Base-by-base conservation (phyloP, 2,329 filamentous ascomycete species). In the Fusarium mexicanum region DNA sequence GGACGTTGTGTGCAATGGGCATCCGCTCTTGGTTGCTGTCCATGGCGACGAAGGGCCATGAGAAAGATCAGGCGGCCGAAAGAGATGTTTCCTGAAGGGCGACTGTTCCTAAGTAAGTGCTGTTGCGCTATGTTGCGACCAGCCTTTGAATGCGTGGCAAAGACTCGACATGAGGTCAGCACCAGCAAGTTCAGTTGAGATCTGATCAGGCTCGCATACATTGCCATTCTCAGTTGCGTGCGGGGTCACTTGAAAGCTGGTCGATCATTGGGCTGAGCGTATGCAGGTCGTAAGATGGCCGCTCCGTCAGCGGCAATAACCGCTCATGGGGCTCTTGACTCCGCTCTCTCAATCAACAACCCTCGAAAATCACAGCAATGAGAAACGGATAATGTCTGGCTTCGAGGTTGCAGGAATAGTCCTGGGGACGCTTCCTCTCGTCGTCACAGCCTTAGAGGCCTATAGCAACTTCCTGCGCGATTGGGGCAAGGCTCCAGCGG, bases 361-460 rank as follows among this genome's bases (percentile, higher is more conserved):
- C 2, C 6, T 3, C 2, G 5, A 12, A 14, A 35, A 20, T 6
- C 6, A 2, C 11, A 4, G 20, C 0, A 8, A 1, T 22, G 3
- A 24, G 0, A 35, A 33, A 4, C 0, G 4, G 6, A 17, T 2
- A 0, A 79, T 79, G 78, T 79, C 78, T 2, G 73, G 78, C 0
- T 61, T 79, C 0, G 77, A 80, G 9, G 43, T 78, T 0, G 77
- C 48, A 3, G 78, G 78, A 0, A 33, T 77, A 22, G 72, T 78
- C 8, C 13, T 80, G 8, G 78, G 78, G 2, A 73, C 64, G 1
- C 68, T 78, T 1, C 40, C 78, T 1, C 31, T 79, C 0, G 2
- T 80, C 1, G 69, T 78, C 3, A 68, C 74, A 0, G 55, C 68
- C 0, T 51, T 79, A 1, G 64, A 80, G 5, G 46, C 67, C 3